Evolutionary conservation across 352 stramenopile species (phyloP).

Genomic region (Phytophthora agathidicida): DNA sequence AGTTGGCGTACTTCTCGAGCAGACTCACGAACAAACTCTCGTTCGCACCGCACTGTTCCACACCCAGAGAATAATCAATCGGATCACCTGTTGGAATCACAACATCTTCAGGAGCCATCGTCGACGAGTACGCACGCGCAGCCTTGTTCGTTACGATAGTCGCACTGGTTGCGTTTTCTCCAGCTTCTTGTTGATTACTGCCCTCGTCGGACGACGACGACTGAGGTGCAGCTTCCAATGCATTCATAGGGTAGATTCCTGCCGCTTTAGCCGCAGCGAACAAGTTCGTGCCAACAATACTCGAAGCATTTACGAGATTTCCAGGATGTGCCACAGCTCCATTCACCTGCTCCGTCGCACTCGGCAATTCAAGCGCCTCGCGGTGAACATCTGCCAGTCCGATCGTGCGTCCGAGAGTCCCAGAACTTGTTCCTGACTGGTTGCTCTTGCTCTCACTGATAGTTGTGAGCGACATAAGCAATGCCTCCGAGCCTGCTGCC

Average conservation of each 20-base stretch:
- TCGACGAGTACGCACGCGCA: conserved; percentile 52
- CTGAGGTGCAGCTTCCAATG: conserved; percentile 14
- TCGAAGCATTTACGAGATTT: conserved; percentile 44
- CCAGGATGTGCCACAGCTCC: conserved; percentile 12
- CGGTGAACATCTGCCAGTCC: conserved; percentile 22
- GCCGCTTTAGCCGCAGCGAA: conserved; percentile 40
- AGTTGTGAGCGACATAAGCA: conserved; percentile 57
- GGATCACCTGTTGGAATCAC: conserved; percentile 79
- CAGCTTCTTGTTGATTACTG: conserved; percentile 27
- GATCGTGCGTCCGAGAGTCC: conserved; percentile 40
- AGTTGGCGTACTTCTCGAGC: conserved; percentile 77
- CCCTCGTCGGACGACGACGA: conserved; percentile 30
- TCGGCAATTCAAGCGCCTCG: conserved; percentile 20
- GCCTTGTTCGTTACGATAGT: conserved; percentile 37
- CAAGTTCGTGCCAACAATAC: conserved; percentile 44
- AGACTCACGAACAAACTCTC: conserved; percentile 85
- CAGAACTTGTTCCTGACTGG: conserved; percentile 47
- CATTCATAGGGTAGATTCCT: conserved; percentile 40
- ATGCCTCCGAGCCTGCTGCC: conserved; percentile 42
- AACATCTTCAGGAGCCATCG: conserved; percentile 66
- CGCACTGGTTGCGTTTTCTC: conserved; percentile 26
- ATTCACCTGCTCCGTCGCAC: conserved; percentile 15
- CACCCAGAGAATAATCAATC: conserved; percentile 79
- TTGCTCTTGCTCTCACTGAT: conserved; percentile 63
- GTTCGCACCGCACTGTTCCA: conserved; percentile 84